These are phyloP conservation scores for Aspergillus ochraceoroseus DNA, from an alignment of 2,329 filamentous ascomycete species.

Conservation along the genomic window DNA sequence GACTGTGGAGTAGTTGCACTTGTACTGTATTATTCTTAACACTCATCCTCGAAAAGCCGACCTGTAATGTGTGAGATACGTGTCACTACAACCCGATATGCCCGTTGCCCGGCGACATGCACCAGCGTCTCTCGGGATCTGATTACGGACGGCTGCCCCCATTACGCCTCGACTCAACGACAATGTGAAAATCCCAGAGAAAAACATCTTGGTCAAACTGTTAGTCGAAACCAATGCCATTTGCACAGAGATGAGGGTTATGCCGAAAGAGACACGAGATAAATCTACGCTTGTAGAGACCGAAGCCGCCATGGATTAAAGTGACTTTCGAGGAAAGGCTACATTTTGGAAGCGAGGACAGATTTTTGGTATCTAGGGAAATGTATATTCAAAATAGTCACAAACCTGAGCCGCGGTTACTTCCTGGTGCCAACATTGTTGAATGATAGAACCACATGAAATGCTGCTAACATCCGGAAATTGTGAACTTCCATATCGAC, in stretches of 20 bases:
- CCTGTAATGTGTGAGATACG: too few relatives aligned
- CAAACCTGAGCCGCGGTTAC: neutral
- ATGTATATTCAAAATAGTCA: neutral
- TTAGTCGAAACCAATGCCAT: neutral
- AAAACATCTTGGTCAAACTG: neutral
- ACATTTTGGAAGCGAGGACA: neutral
- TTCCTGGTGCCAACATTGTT: slow-evolving; percentile 1
- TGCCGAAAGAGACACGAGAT: neutral
- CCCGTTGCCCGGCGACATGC: neutral
- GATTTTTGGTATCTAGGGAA: neutral
- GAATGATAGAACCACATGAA: neutral
- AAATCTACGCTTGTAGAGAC: too few relatives aligned
- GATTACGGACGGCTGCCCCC: neutral
- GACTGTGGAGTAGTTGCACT: too few relatives aligned
- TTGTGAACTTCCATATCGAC: neutral
- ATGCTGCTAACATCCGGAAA: slow-evolving; percentile 1
- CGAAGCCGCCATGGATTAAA: too few relatives aligned
- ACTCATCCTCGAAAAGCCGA: too few relatives aligned
- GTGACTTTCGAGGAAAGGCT: neutral
- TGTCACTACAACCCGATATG: too few relatives aligned
- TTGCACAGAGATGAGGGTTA: neutral
- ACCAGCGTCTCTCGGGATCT: neutral
- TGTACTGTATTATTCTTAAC: too few relatives aligned
- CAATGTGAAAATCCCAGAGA: neutral
- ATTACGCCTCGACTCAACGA: neutral